phyloP scores from a whole-genome alignment of 257 asterid genomes.

The Nicotiana benthamiana region DNA sequence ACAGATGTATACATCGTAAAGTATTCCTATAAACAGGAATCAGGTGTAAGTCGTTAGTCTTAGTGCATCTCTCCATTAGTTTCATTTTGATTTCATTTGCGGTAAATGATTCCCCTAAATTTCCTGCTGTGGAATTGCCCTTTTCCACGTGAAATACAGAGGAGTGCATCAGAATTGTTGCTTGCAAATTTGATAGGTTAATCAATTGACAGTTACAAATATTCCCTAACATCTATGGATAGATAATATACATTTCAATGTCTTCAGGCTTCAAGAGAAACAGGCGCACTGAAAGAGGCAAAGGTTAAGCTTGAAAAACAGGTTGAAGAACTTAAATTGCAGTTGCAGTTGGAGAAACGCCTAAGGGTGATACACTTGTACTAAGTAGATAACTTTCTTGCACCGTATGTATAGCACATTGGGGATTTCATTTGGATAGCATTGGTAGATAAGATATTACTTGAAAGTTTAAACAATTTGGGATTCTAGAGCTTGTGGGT shows the following conservation, averaged over 20 bases:
- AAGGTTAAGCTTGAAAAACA: conserved; percentile 97
- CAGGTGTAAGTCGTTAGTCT: neutral
- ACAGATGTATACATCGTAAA: neutral
- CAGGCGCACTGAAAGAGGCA: conserved; percentile 98
- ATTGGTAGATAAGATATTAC: neutral
- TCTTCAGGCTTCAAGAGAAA: conserved; percentile 86
- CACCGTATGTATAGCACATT: neutral
- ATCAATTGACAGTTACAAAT: neutral
- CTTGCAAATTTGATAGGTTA: neutral
- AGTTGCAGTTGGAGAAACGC: conserved; percentile 92
- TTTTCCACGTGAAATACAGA: neutral
- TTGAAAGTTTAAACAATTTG: neutral
- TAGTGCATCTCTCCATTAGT: neutral
- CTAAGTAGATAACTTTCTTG: neutral
- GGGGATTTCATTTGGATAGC: neutral
- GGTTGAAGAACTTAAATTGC: conserved; percentile 92
- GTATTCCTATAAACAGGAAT: neutral
- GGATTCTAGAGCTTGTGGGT: neutral
- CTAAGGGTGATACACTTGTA: conserved; percentile 59
- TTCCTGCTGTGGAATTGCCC: neutral
- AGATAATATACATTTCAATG: conserved; percentile 6
- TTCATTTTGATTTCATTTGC: neutral
- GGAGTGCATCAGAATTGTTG: neutral
- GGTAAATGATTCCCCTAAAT: neutral
- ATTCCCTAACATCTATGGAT: neutral